A percentile compares a stretch with the other conserved stretches of the same genome.
These are phyloP conservation scores for Eleusine coracana DNA, from an alignment of 176 grass and related monocot genomes.

Conservation along the genomic window DNA sequence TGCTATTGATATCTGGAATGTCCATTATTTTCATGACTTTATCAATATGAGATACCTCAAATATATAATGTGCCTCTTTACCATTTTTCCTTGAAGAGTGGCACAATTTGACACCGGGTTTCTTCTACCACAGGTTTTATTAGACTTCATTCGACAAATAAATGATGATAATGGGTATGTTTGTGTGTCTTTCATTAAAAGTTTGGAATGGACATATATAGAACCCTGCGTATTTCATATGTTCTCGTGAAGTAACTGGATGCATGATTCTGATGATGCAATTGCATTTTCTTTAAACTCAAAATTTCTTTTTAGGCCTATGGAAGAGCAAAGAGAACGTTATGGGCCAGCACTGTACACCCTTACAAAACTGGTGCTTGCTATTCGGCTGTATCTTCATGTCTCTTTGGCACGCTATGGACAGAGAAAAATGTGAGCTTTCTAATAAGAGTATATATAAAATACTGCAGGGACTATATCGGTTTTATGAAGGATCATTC, in stretches of 20 bases:
- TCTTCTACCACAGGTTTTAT: conserved; percentile 74
- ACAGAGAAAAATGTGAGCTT: conserved; percentile 73
- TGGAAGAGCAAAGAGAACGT: conserved; percentile 96
- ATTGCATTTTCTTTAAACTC: conserved; percentile 33
- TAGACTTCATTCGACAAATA: conserved; percentile 95
- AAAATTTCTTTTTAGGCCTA: conserved; percentile 63
- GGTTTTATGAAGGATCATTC: conserved; percentile 7
- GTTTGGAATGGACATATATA: background rate
- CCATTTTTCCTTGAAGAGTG: conserved; percentile 16
- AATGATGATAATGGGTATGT: conserved; percentile 95
- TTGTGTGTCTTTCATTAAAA: conserved; percentile 31
- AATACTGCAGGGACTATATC: background rate
- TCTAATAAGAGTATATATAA: conserved; percentile 27
- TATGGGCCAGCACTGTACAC: conserved; percentile 90
- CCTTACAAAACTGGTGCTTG: conserved; percentile 75
- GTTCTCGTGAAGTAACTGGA: background rate
- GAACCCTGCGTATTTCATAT: conserved; percentile 5
- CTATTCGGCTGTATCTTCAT: conserved; percentile 77
- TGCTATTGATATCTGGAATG: background rate
- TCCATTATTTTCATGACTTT: conserved; percentile 16
- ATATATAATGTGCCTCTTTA: conserved; percentile 15
- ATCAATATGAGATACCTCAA: conserved; percentile 2
- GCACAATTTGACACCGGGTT: conserved; percentile 29
- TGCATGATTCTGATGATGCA: conserved; percentile 5
- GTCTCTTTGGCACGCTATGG: conserved; percentile 60